Percentiles rank a stretch among this genome's conserved stretches.
Evolutionary conservation across 352 stramenopile species (phyloP).

Genomic region (Aphanomyces stellatus): DNA sequence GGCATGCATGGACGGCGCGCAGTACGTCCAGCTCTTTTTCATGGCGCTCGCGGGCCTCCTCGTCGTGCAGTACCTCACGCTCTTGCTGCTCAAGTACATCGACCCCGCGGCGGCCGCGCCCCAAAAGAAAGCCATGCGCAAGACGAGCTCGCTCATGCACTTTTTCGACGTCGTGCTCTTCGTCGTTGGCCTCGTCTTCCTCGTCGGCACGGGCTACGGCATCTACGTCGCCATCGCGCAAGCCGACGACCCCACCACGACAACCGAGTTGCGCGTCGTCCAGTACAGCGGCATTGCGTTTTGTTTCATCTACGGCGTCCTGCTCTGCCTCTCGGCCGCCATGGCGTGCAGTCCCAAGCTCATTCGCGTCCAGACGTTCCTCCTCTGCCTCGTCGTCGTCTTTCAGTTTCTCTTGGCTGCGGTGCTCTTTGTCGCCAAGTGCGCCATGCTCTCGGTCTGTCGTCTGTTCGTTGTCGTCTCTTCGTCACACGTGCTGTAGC

Average conservation of each 20-base stretch:
- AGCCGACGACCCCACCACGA: neutral
- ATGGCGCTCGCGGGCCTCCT: neutral
- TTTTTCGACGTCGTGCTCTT: constrained; percentile 7
- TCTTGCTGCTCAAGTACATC: constrained; percentile 8
- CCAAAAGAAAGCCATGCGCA: neutral
- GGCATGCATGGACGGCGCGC: neutral
- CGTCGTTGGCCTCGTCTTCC: neutral
- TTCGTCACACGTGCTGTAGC: neutral
- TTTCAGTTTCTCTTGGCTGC: neutral
- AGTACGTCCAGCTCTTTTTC: neutral
- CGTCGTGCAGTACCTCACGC: neutral
- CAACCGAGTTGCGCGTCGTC: neutral
- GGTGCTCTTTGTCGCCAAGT: neutral
- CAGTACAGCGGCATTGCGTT: neutral
- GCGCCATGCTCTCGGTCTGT: neutral
- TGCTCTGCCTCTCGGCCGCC: neutral
- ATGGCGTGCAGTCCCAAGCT: neutral
- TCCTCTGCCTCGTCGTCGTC: neutral
- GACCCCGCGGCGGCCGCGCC: neutral
- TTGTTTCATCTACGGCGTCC: neutral
- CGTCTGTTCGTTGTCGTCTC: neutral
- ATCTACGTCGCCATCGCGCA: neutral
- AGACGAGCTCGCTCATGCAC: neutral
- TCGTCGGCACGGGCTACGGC: neutral
- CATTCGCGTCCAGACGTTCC: neutral